Base-by-base conservation (phyloP, 2,329 filamentous ascomycete species). In the Calycina marina region DNA sequence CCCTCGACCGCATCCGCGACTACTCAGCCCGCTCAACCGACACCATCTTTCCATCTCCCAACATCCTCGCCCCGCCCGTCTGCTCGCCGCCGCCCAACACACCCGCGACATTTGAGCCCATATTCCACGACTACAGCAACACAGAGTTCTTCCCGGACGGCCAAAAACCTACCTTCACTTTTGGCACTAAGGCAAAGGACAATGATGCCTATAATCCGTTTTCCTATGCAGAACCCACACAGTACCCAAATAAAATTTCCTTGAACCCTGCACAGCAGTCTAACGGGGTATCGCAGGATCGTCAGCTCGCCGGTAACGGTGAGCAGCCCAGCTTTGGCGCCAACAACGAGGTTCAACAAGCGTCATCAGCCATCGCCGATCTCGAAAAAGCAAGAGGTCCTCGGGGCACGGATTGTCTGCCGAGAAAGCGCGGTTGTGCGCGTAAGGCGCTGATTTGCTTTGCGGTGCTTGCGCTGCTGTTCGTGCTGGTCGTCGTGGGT, bases 81-180 rank as follows among this genome's bases (percentile, higher is more conserved):
- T 29, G 18, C 14, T 14, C 27, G 4, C 27, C 27, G 8, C 27
- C 27, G 6, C 27, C 27, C 5, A 29, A 29, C 14, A 29, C 27
- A 2, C 27, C 27, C 3, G 20, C 20, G 20, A 22, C 20, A 3
- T 22, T 22, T 22, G 20, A 22, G 20, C 20, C 20, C 20, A 22
- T 22, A 8, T 22, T 9, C 20, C 20, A 22, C 20, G n/a, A 22
- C n/a, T 22, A 22, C n/a, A 22, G 20, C n/a, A 3, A 22, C 20
- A 2, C 8, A 9, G 20, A 8, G 8, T 8, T 9, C 20, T 22
- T 22, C 20, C 8, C 20, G n/a, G n/a, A 8, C n/a, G 20, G 20
- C 8, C n/a, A n/a, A n/a, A n/a, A n/a, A n/a, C n/a, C n/a, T n/a
- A 3, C n/a, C 8, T 8, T n/a, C 20, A 8, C 8, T 9, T 22